Conservation (phyloP, 148 eudicot species). For the Chenopodium album region DNA sequence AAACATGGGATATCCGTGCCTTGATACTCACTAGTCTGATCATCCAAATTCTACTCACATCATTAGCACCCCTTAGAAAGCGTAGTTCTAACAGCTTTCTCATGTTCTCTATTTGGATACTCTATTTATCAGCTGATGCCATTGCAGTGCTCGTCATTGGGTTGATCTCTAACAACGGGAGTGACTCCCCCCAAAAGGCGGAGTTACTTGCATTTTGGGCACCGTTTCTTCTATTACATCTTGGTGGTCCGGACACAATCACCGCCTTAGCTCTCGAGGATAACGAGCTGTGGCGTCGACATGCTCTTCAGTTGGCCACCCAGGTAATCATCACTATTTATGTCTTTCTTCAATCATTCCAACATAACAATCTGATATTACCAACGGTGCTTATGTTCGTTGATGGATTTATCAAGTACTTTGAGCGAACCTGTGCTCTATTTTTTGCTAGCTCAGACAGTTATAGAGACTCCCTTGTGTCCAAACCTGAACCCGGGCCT, state of each 20-base stretch:
- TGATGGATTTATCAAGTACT: constrained; percentile 1
- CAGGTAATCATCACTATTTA: neutral
- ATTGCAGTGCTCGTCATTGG: constrained; percentile 1
- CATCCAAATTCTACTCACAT: neutral
- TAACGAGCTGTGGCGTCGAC: constrained; percentile 19
- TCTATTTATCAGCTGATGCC: constrained; percentile 6
- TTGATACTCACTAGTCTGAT: neutral
- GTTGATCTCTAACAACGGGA: neutral
- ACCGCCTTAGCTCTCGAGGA: constrained; percentile 20
- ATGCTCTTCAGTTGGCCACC: neutral
- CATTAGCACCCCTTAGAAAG: constrained; percentile 9
- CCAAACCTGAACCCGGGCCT: neutral
- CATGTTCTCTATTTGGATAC: neutral
- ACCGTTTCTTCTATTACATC: constrained; percentile 16
- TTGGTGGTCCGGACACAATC: constrained; percentile 17
- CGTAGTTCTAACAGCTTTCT: neutral
- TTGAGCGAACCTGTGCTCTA: neutral
- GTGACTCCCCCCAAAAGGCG: rapidly evolving
- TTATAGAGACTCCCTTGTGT: neutral
- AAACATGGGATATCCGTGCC: neutral
- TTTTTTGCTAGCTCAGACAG: constrained; percentile 8
- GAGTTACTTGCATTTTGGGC: constrained; percentile 4
- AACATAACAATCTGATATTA: rapidly evolving
- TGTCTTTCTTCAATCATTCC: neutral
- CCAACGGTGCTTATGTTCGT: neutral